A percentile compares a stretch with the other conserved stretches of the same genome.
phyloP scores from a whole-genome alignment of 2,329 filamentous ascomycete species.

The Apiospora hydei region DNA sequence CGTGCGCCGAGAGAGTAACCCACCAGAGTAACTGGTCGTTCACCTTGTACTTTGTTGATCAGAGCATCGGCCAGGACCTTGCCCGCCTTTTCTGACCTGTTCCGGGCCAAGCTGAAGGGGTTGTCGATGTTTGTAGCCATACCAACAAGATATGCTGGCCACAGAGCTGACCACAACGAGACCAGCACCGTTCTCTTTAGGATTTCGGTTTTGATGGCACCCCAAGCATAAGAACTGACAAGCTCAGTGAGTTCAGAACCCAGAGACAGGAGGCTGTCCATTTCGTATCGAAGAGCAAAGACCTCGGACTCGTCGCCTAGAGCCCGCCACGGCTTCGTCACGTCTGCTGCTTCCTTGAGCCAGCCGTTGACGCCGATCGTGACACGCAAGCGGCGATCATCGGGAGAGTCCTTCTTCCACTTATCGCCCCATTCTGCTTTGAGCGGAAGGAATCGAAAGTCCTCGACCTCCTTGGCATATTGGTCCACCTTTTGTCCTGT shows the following conservation, averaged over 20 bases:
- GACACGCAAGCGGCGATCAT: conserved; percentile 69
- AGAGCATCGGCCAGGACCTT: conserved; percentile 73
- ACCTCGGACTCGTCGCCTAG: conserved; percentile 76
- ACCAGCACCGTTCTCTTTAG: conserved; percentile 75
- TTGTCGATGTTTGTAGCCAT: conserved; percentile 78
- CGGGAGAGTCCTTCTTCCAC: conserved; percentile 37
- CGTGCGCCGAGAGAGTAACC: conserved; percentile 73
- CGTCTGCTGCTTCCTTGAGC: conserved; percentile 77
- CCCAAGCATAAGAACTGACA: conserved; percentile 78
- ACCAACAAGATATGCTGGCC: conserved; percentile 73
- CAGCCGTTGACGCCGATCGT: conserved; percentile 90
- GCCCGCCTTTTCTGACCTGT: conserved; percentile 81
- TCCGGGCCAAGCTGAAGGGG: conserved; percentile 79
- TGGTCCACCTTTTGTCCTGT: conserved; percentile 85
- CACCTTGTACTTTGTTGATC: conserved; percentile 72
- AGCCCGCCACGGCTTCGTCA: conserved; percentile 81
- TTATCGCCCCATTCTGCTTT: conserved; percentile 52
- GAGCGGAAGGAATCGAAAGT: conserved; percentile 80
- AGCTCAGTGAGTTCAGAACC: conserved; percentile 76
- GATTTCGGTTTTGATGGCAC: conserved; percentile 75
- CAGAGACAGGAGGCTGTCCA: conserved; percentile 77
- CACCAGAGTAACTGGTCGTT: conserved; percentile 70
- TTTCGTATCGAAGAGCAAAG: conserved; percentile 86
- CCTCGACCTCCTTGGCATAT: conserved; percentile 87
- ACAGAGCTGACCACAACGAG: conserved; percentile 71